phyloP scores from a whole-genome alignment of 1,284 basidiomycete genomes.

The Kalmanozyma brasiliensis region DNA sequence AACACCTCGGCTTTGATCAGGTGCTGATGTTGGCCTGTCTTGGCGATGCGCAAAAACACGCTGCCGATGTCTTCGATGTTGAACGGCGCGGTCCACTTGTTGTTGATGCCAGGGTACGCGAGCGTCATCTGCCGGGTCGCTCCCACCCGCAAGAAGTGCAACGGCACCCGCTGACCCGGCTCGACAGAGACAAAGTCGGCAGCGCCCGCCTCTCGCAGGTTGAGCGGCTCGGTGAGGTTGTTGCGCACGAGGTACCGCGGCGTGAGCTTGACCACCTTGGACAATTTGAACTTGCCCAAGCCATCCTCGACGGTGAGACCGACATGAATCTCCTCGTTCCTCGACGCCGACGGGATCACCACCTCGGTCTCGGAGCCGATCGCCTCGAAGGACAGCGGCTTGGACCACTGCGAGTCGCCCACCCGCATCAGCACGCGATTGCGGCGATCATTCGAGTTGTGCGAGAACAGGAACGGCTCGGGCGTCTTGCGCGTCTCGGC shows the following conservation, averaged over 20 bases:
- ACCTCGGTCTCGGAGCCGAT: constrained; percentile 89
- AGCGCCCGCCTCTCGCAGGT: constrained; percentile 84
- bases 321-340: constrained; percentile 82
- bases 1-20: constrained; percentile 85
- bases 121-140: constrained; percentile 76
- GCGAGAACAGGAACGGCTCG: constrained; percentile 78
- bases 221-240: constrained; percentile 76
- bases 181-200: constrained; percentile 68
- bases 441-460: constrained; percentile 79
- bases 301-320: constrained; percentile 94
- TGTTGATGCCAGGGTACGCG: constrained; percentile 84
- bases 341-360: constrained; percentile 76
- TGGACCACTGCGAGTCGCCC: constrained; percentile 91
- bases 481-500: constrained; percentile 68
- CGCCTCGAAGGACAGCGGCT: constrained; percentile 74
- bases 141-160: constrained; percentile 78
- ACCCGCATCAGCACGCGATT: constrained; percentile 86
- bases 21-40: constrained; percentile 68
- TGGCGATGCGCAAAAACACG: constrained; percentile 78
- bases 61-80: constrained; percentile 90
- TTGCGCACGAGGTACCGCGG: constrained; percentile 94
- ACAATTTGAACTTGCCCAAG: constrained; percentile 88
- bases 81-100: constrained; percentile 88
- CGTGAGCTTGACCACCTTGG: constrained; percentile 90
- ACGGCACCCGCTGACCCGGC: constrained; percentile 74